Evolutionary conservation across 2,329 filamentous ascomycete species (phyloP).

Genomic region (Immersiporthe knoxdaviesiana): DNA sequence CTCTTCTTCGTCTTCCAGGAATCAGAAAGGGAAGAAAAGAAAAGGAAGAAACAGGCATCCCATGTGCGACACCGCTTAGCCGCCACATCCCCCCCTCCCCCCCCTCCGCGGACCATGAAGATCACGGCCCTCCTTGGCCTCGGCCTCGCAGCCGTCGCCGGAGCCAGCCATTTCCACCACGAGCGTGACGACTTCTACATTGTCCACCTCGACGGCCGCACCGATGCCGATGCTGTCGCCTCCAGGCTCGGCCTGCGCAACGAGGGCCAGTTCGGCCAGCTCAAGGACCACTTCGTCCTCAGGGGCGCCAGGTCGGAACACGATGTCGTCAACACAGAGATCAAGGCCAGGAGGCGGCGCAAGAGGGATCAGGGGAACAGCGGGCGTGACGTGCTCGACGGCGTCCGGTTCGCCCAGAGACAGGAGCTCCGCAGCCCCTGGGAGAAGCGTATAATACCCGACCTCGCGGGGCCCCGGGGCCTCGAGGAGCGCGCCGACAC

Average conservation of each 20-base stretch:
- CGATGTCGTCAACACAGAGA: slow-evolving; percentile 60
- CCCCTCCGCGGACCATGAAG: slow-evolving; percentile 52
- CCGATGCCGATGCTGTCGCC: slow-evolving; percentile 71
- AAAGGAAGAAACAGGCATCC: background rate
- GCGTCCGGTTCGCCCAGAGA: slow-evolving; percentile 79
- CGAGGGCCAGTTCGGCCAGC: slow-evolving; percentile 78
- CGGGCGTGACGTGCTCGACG: slow-evolving; percentile 66
- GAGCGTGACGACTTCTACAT: slow-evolving; percentile 90
- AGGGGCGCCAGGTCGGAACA: slow-evolving; percentile 66
- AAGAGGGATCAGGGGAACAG: slow-evolving; percentile 56
- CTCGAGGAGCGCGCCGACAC: slow-evolving; percentile 31
- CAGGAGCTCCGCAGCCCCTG: slow-evolving; percentile 57
- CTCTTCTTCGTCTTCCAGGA: background rate
- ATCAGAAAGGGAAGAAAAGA: background rate
- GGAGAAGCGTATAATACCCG: slow-evolving; percentile 55
- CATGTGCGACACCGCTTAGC: slow-evolving; percentile 7
- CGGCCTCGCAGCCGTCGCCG: slow-evolving; percentile 56
- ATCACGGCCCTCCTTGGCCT: slow-evolving; percentile 49
- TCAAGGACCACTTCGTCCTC: slow-evolving; percentile 85
- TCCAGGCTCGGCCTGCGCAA: slow-evolving; percentile 73
- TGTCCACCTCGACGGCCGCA: slow-evolving; percentile 75
- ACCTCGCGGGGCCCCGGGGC: slow-evolving; percentile 36
- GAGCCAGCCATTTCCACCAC: slow-evolving; percentile 61
- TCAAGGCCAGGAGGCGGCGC: slow-evolving; percentile 60
- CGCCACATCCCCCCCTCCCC: too few relatives aligned